Percentiles rank a stretch among this genome's conserved stretches.
Conservation (phyloP, 73 alveolate species). For the Paramecium caudatum region DNA sequence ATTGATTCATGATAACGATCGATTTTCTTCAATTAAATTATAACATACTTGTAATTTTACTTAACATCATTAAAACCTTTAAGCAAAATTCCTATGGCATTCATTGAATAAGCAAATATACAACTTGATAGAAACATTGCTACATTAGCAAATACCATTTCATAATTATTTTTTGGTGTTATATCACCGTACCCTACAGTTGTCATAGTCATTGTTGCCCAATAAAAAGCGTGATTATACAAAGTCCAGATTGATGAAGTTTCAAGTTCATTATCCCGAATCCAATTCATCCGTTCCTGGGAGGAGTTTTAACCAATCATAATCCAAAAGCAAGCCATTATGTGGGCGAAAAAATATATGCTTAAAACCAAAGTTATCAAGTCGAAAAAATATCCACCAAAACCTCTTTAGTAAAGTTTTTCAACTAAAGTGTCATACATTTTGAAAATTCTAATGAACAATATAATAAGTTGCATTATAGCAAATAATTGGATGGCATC, state of each 20-base stretch:
- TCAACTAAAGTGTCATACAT: background rate
- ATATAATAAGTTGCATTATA: background rate
- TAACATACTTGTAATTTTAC: background rate
- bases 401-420: slow-evolving; percentile 13
- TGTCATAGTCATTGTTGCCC: slow-evolving; percentile 89
- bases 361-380: background rate
- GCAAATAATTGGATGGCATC: background rate
- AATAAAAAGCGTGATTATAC: slow-evolving; percentile 76
- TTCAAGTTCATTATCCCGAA: background rate
- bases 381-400: slow-evolving; percentile 24
- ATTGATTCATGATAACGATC: slow-evolving; percentile 79
- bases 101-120: slow-evolving; percentile 74
- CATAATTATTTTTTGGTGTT: slow-evolving; percentile 81
- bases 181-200: slow-evolving; percentile 96
- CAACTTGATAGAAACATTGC: slow-evolving; percentile 87
- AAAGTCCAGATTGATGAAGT: background rate
- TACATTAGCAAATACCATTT: slow-evolving; percentile 82
- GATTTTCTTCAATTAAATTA: slow-evolving; percentile 79
- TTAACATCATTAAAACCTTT: background rate
- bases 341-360: slow-evolving; percentile 59
- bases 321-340: slow-evolving; percentile 71
- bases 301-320: slow-evolving; percentile 60
- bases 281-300: slow-evolving; percentile 46
- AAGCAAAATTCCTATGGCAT: slow-evolving; percentile 54
- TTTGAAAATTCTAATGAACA: background rate